These are phyloP conservation scores for Sporothrix sp. DNA, from an alignment of 2,329 filamentous ascomycete genomes.

Conservation along the genomic window DNA sequence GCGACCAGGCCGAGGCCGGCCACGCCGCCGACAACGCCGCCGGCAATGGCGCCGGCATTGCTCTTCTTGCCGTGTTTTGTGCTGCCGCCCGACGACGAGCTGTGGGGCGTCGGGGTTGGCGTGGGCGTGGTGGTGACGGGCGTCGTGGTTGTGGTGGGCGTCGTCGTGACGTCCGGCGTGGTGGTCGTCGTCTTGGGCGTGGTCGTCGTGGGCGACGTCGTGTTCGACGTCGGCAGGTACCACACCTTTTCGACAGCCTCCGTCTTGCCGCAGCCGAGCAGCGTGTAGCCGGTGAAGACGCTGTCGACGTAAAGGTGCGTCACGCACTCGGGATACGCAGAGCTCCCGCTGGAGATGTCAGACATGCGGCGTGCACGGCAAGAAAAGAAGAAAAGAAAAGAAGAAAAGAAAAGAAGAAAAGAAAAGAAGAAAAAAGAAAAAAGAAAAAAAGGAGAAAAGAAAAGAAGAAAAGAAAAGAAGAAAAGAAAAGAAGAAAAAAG, in stretches of 20 bases:
- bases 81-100: not conserved
- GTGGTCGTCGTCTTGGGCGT: not conserved
- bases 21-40: constrained; percentile 24
- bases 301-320: constrained; percentile 24
- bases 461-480: too few relatives aligned
- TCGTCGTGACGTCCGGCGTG: not conserved
- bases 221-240: constrained; percentile 15
- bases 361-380: too few relatives aligned
- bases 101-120: not conserved
- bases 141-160: not conserved
- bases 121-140: not conserved
- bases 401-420: not conserved
- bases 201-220: constrained; percentile 1
- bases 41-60: constrained; percentile 24
- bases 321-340: constrained; percentile 22
- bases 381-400: not conserved
- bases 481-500: too few relatives aligned
- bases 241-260: constrained; percentile 19
- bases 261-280: constrained; percentile 24
- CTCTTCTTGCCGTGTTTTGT: not conserved
- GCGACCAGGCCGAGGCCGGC: constrained; percentile 24
- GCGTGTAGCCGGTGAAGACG: constrained; percentile 21
- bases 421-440: too few relatives aligned
- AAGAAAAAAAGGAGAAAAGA: too few relatives aligned
- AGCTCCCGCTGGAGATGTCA: constrained; percentile 13